Evolutionary conservation across 2,329 filamentous ascomycete species (phyloP).

Genomic region (Aureobasidium musti): DNA sequence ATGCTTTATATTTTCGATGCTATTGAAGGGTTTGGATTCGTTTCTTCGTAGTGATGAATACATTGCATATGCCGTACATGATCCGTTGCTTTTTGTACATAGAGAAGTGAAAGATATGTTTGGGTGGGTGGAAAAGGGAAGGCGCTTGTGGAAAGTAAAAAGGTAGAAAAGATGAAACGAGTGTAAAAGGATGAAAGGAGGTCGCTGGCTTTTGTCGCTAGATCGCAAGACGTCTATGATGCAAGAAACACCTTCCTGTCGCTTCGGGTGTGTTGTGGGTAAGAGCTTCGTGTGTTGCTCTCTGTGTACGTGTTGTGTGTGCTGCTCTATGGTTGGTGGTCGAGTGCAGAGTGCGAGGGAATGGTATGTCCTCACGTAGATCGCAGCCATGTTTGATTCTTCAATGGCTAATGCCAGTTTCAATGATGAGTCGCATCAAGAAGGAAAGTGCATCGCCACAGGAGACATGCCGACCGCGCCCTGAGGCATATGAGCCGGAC

Average conservation of each 20-base stretch:
- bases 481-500: not conserved
- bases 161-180: not conserved
- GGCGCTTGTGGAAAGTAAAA: not conserved
- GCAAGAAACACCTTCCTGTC: not conserved
- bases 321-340: not conserved
- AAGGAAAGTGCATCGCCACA: not conserved
- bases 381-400: not conserved
- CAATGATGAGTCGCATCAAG: not conserved
- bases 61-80: conserved; percentile 13
- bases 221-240: not conserved
- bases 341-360: not conserved
- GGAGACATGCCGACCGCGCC: conserved; percentile 1
- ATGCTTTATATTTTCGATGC: not conserved
- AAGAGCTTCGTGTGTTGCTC: conserved; percentile 1
- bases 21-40: not conserved
- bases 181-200: not conserved
- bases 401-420: not conserved
- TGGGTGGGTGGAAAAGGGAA: too few relatives aligned
- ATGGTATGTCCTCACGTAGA: not conserved
- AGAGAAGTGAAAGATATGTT: not conserved
- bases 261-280: not conserved
- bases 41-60: conserved; percentile 27
- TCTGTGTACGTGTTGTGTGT: not conserved
- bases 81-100: conserved; percentile 6
- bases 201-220: not conserved